A percentile compares a stretch with the other conserved stretches of the same genome.
phyloP scores from a whole-genome alignment of 805 yeast species.

The Blastobotrys terrestris region DNA sequence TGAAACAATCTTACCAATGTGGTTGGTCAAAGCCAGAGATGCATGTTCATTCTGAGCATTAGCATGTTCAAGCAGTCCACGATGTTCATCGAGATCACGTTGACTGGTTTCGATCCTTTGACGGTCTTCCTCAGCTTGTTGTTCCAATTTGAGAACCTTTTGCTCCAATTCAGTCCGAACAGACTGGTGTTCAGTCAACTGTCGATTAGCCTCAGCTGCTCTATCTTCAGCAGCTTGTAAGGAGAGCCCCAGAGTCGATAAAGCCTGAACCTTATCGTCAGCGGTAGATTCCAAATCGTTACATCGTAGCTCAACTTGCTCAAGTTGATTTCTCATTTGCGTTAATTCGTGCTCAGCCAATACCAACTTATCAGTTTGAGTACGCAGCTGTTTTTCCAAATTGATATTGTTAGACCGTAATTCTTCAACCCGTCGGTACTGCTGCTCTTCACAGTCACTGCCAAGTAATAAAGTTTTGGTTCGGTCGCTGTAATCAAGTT shows the following conservation, averaged over 20 bases:
- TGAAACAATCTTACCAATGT: slow-evolving; percentile 20
- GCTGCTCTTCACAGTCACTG: neutral
- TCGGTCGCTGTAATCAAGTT: slow-evolving; percentile 9
- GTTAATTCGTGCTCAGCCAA: slow-evolving; percentile 14
- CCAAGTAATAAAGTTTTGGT: slow-evolving; percentile 9
- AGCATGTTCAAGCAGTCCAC: slow-evolving; percentile 13
- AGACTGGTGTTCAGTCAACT: slow-evolving; percentile 15
- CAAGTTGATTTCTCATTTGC: slow-evolving; percentile 13
- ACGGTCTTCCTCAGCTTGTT: slow-evolving; percentile 16
- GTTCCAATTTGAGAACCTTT: slow-evolving; percentile 13
- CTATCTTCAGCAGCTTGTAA: slow-evolving; percentile 20
- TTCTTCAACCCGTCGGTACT: slow-evolving; percentile 4
- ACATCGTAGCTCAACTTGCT: slow-evolving; percentile 4
- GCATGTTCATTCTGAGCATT: slow-evolving; percentile 18
- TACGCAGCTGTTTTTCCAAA: slow-evolving; percentile 21
- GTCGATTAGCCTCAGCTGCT: slow-evolving; percentile 11
- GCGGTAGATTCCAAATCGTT: slow-evolving; percentile 18
- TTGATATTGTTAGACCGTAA: slow-evolving; percentile 17
- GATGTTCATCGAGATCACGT: slow-evolving; percentile 18
- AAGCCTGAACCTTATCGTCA: slow-evolving; percentile 20
- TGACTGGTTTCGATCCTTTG: slow-evolving; percentile 15
- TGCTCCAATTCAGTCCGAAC: slow-evolving; percentile 15
- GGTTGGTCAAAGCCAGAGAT: slow-evolving; percentile 17
- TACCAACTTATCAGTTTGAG: slow-evolving; percentile 16
- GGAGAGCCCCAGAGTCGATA: slow-evolving; percentile 24